A percentile compares a stretch with the other conserved stretches of the same genome.
These are phyloP conservation scores for Quercus engelmannii DNA, from an alignment of 306 rosid genomes.

Conservation along the genomic window DNA sequence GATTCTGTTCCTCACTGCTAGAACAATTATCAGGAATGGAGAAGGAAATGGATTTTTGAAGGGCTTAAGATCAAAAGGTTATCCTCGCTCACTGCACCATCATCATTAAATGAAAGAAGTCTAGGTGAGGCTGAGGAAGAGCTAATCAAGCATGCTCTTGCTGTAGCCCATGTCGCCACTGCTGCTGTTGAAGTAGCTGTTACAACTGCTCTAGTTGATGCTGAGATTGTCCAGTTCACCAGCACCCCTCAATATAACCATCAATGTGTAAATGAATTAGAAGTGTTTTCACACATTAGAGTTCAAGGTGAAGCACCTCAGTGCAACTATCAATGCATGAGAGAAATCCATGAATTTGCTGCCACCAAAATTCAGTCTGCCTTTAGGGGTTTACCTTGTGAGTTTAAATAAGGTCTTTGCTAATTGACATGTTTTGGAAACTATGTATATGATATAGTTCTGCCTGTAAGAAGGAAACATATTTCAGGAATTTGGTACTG, in stretches of 20 bases:
- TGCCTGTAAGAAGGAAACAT: background rate
- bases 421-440: background rate
- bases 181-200: conserved; percentile 60
- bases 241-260: conserved; percentile 32
- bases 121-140: conserved; percentile 49
- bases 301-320: conserved; percentile 27
- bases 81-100: conserved; percentile 48
- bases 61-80: conserved; percentile 52
- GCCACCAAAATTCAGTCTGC: conserved; percentile 72
- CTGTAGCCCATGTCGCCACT: conserved; percentile 53
- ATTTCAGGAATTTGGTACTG: background rate
- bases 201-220: conserved; percentile 52
- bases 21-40: conserved; percentile 46
- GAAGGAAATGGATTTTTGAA: conserved; percentile 74
- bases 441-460: background rate
- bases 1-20: conserved; percentile 19
- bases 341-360: conserved; percentile 33
- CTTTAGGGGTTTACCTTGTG: conserved; percentile 78
- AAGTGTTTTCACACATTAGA: background rate
- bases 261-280: background rate
- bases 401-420: conserved; percentile 29
- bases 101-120: conserved; percentile 18
- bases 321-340: conserved; percentile 27
- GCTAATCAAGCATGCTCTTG: conserved; percentile 52
- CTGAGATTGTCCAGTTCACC: conserved; percentile 44